Evolutionary conservation across 129 eudicot species (phyloP).

Genomic region (Escallonia rubra): DNA sequence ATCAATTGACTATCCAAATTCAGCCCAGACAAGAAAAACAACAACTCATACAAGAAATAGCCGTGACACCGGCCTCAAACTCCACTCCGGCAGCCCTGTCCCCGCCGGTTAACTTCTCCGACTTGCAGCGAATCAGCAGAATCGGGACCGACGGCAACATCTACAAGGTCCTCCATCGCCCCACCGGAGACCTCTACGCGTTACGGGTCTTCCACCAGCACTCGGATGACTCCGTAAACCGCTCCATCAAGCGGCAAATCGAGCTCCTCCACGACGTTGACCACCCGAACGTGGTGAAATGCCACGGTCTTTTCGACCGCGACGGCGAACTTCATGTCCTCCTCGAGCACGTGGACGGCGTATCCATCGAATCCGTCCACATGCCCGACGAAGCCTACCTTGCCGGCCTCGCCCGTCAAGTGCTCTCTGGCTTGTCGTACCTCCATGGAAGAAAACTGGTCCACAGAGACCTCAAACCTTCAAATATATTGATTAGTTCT

Average conservation of each 20-base stretch:
- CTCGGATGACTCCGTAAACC: conserved; percentile 80
- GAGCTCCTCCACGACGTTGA: conserved; percentile 81
- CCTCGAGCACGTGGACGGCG: conserved; percentile 73
- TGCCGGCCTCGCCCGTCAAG: conserved; percentile 57
- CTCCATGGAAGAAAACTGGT: conserved; percentile 65
- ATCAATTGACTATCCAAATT: too few species aligned
- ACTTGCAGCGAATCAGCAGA: conserved; percentile 61
- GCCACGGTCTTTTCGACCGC: conserved; percentile 71
- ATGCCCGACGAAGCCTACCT: conserved; percentile 46
- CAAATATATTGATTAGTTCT: conserved; percentile 58
- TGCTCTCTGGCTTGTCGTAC: conserved; percentile 59
- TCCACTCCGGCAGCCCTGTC: background rate
- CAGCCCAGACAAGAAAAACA: too few species aligned
- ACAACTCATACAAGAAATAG: too few species aligned
- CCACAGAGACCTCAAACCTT: conserved; percentile 84
- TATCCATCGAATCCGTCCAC: conserved; percentile 63
- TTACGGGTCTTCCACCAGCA: conserved; percentile 75
- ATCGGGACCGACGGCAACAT: conserved; percentile 93
- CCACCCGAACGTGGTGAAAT: conserved; percentile 65
- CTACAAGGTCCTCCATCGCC: conserved; percentile 75
- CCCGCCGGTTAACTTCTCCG: conserved; percentile 37
- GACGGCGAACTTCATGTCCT: conserved; percentile 85
- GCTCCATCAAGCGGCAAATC: conserved; percentile 85
- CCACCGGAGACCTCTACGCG: conserved; percentile 54
- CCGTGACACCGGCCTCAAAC: conserved; percentile 1